A percentile compares a stretch with the other conserved stretches of the same genome.
These are phyloP conservation scores for Eremochloa ophiuroides DNA, from an alignment of 176 grass and related monocot genomes.

Conservation along the genomic window DNA sequence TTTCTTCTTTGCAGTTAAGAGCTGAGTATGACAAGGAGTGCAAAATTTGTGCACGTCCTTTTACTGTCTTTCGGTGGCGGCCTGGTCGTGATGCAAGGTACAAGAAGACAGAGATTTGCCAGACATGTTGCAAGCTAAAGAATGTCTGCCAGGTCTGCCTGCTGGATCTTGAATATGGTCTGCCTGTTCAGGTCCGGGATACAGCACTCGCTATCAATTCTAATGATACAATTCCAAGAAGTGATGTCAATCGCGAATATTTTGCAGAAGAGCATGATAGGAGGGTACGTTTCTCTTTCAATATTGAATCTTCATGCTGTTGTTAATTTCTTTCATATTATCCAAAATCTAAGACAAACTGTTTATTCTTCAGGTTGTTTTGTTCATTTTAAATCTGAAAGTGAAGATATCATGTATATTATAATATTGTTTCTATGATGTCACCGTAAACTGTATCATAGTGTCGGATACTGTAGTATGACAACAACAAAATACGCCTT, in stretches of 20 bases:
- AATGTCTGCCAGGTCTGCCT: slow-evolving; percentile 98
- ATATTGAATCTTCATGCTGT: background rate
- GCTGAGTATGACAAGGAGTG: slow-evolving; percentile 97
- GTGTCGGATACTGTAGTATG: background rate
- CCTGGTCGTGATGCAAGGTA: slow-evolving; percentile 93
- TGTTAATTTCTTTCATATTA: background rate
- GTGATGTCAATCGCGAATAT: slow-evolving; percentile 91
- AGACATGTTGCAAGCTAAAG: slow-evolving; percentile 97
- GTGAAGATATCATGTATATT: background rate
- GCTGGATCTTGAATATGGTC: slow-evolving; percentile 92
- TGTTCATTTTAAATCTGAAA: background rate
- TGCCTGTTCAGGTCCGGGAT: slow-evolving; percentile 90
- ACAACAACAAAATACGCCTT: background rate
- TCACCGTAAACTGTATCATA: background rate
- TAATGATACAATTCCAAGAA: slow-evolving; percentile 89
- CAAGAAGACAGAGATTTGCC: slow-evolving; percentile 98
- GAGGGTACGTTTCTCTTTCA: slow-evolving; percentile 54
- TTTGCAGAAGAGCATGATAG: slow-evolving; percentile 99
- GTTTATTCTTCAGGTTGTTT: background rate
- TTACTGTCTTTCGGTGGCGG: slow-evolving; percentile 94
- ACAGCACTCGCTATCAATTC: slow-evolving; percentile 83
- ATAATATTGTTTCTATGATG: background rate
- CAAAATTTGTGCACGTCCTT: slow-evolving; percentile 87
- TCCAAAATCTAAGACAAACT: background rate
- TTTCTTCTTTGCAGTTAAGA: slow-evolving; percentile 48